phyloP scores from a whole-genome alignment of 225 moss, liverwort and hornwort species.

The Bryoerythrophyllum caledonicum region DNA sequence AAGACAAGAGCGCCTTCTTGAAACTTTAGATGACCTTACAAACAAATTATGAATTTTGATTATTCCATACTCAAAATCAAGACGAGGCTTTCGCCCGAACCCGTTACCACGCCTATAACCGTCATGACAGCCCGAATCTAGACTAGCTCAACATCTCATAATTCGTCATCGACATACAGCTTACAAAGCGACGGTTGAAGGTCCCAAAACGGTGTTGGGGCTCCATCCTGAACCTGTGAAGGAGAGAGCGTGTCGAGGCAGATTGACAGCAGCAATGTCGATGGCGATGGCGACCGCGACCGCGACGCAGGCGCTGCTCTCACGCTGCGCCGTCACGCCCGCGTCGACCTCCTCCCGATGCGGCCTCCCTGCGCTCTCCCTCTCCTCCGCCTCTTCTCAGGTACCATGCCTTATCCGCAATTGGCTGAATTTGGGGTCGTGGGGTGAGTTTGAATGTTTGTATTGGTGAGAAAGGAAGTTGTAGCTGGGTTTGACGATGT shows the following conservation, averaged over 20 bases:
- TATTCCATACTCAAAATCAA: no score
- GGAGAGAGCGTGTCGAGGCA: background rate
- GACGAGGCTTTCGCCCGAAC: background rate
- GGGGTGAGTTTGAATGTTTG: background rate
- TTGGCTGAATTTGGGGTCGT: background rate
- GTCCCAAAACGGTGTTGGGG: background rate
- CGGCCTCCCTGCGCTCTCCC: background rate
- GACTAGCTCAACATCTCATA: no score
- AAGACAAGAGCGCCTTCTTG: no score
- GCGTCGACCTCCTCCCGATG: background rate
- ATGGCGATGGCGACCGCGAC: constrained; percentile 27
- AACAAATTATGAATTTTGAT: no score
- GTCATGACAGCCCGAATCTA: background rate
- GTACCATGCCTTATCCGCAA: constrained; percentile 9
- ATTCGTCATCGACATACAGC: background rate
- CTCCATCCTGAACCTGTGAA: background rate
- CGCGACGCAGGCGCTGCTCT: constrained; percentile 18
- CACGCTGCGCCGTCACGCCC: background rate
- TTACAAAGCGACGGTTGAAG: background rate
- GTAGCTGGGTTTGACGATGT: background rate
- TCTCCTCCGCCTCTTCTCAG: background rate
- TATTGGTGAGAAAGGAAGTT: background rate
- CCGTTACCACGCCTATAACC: background rate
- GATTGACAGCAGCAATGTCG: background rate
- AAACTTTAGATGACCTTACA: no score